phyloP scores from a whole-genome alignment of 2,329 filamentous ascomycete genomes.

The Aplosporella prunicola region DNA sequence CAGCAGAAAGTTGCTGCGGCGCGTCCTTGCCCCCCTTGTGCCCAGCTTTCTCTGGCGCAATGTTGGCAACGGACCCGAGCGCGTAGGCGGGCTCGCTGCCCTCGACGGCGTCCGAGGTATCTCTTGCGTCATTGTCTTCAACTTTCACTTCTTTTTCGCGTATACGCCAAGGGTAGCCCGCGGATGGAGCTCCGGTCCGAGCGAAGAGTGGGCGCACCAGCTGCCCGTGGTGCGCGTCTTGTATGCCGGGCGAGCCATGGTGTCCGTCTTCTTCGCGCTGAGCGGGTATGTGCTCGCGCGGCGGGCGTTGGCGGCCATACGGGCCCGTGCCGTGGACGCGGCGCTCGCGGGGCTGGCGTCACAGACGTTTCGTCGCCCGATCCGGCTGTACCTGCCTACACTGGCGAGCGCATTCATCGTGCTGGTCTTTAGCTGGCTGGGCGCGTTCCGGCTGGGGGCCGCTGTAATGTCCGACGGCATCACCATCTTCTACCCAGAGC shows the following conservation, averaged over 20 bases:
- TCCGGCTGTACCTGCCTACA: constrained; percentile 43
- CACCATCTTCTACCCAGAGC: constrained; percentile 14
- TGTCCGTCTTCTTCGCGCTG: constrained; percentile 44
- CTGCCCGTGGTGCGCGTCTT: constrained; percentile 52
- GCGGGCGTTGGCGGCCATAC: constrained; percentile 36
- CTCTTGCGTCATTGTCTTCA: constrained; percentile 53
- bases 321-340: constrained; percentile 29
- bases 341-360: constrained; percentile 38
- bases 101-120: constrained; percentile 59
- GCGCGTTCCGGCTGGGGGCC: constrained; percentile 17
- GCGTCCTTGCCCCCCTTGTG: constrained; percentile 1
- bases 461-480: constrained; percentile 17
- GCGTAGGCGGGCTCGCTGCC: constrained; percentile 4
- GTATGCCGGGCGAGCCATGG: constrained; percentile 50
- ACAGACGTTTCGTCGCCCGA: constrained; percentile 42
- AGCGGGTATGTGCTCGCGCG: constrained; percentile 44
- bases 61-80: background rate
- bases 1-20: background rate
- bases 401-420: constrained; percentile 44
- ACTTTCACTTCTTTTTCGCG: constrained; percentile 49
- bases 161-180: constrained; percentile 46
- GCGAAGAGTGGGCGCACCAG: constrained; percentile 30
- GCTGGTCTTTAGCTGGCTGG: constrained; percentile 13
- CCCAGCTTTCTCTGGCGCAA: constrained; percentile 8
- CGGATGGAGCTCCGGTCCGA: constrained; percentile 38